Base-by-base conservation (phyloP, 2,329 filamentous ascomycete genomes). In the Teratosphaeria nubilosa region DNA sequence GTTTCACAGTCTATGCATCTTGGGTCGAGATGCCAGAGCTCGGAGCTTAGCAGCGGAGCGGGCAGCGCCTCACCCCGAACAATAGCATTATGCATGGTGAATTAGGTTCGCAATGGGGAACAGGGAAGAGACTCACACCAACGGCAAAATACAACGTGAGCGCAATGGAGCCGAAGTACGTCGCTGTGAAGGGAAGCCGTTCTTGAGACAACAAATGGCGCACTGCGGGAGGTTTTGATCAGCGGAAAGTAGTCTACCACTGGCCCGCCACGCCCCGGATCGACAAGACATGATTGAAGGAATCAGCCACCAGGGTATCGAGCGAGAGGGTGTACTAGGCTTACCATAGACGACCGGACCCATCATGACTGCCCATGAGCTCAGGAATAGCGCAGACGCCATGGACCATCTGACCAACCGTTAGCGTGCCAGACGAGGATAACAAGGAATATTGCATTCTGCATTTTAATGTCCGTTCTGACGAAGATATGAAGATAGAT, bases 301-400 rank as follows among this genome's bases (percentile, higher is more conserved):
- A 37, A 53, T 14, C 13, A 50, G 45, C 20, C 31, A 48, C n/a
- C 14, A 41, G 41, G 51, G 31, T 34, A 45, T 55, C 25, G 32
- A 16, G 16, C n/a, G 27, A 48, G 25, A 22, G 25, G 52, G 41
- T 52, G 32, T 41, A 54, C 9, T 57, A 41, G 20, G 68, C 75
- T 74, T 69, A 77, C 77, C 74, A 74, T 97, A 99, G 66, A 85
- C 81, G 76, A 86, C 80, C 37, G 90, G 91, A 57, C 94, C 94
- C 89, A 96, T 95, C 76, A 97, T 83, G 65, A 92, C 90, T 27
- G 90, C 91, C 82, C 94, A 99, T 66, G 91, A 96, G 66, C 85
- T 83, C 68, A 97, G 81, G 78, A 97, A 97, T 64, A 99, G 81
- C 54, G 88, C 71, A 54, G 92, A 96, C 57, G 91, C 94, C 72